A percentile compares a stretch with the other conserved stretches of the same genome.
Evolutionary conservation across 2,329 filamentous ascomycete genomes (phyloP).

Genomic region (Cyphellophora attinorum): DNA sequence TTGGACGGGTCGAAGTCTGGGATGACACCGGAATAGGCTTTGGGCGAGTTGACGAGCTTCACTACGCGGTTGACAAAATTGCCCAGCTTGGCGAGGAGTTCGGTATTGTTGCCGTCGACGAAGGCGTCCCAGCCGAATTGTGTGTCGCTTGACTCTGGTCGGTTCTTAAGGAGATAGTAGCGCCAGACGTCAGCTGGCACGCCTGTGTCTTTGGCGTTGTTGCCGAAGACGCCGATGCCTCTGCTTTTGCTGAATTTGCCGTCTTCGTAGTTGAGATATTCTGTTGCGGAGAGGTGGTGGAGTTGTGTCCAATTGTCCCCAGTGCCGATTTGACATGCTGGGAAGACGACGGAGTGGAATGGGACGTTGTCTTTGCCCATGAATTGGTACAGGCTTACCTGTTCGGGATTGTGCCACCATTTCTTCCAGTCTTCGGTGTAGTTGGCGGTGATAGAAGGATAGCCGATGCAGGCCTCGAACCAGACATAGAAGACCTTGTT

Average conservation of each 20-base stretch:
- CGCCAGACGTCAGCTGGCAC: slow-evolving; percentile 83
- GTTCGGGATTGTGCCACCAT: slow-evolving; percentile 87
- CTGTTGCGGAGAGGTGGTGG: slow-evolving; percentile 78
- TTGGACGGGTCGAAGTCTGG: slow-evolving; percentile 44
- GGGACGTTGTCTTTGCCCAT: slow-evolving; percentile 87
- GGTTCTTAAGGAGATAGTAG: slow-evolving; percentile 77
- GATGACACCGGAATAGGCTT: slow-evolving; percentile 57
- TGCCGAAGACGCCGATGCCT: slow-evolving; percentile 83
- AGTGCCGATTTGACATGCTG: slow-evolving; percentile 75
- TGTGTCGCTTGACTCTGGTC: slow-evolving; percentile 76
- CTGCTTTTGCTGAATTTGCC: slow-evolving; percentile 91
- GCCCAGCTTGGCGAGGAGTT: slow-evolving; percentile 63
- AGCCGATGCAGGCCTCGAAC: slow-evolving; percentile 90
- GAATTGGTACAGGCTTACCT: slow-evolving; percentile 87
- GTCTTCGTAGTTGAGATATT: slow-evolving; percentile 80
- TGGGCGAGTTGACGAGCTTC: slow-evolving; percentile 63
- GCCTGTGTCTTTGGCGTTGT: slow-evolving; percentile 77
- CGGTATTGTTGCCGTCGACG: slow-evolving; percentile 77
- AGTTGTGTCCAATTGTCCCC: slow-evolving; percentile 81
- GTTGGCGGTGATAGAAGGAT: slow-evolving; percentile 86
- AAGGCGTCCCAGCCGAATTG: slow-evolving; percentile 87
- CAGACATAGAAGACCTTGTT: slow-evolving; percentile 84
- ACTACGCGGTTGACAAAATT: slow-evolving; percentile 67
- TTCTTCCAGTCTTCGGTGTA: slow-evolving; percentile 85
- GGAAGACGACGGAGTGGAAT: slow-evolving; percentile 89